These are phyloP conservation scores for Candida neerlandica DNA, from an alignment of 1,139 yeast genomes.

Conservation along the genomic window DNA sequence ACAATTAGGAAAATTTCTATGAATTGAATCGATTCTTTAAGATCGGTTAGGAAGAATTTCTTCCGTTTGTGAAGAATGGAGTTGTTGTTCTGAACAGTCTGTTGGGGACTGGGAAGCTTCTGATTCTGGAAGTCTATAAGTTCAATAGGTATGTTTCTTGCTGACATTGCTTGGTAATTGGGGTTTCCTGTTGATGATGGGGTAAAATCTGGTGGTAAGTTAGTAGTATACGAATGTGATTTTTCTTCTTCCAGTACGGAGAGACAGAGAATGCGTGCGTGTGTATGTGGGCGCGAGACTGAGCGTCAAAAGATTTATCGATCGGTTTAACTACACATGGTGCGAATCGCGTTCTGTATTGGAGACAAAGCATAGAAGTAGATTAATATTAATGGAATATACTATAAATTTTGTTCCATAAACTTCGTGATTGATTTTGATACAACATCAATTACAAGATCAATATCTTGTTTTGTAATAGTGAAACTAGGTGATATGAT, in stretches of 20 bases:
- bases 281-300: no score
- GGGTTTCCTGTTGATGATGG: background rate
- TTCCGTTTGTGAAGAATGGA: conserved; percentile 42
- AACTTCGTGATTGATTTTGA: conserved; percentile 3
- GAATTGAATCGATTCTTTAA: conserved; percentile 31
- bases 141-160: background rate
- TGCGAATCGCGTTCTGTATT: background rate
- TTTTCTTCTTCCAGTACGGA: no score
- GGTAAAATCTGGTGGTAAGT: background rate
- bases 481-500: conserved; percentile 54
- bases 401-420: background rate
- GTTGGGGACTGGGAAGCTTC: conserved; percentile 39
- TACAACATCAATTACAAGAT: conserved; percentile 17
- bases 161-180: background rate
- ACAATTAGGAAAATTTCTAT: conserved; percentile 34
- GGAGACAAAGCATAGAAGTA: no score
- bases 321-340: background rate
- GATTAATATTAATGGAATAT: background rate
- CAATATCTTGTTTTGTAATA: conserved; percentile 48
- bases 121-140: conserved; percentile 34
- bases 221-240: background rate
- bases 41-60: conserved; percentile 38
- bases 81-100: conserved; percentile 38
- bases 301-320: no score
- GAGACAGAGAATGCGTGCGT: no score